These are phyloP conservation scores for Nelumbo lutea DNA, from an alignment of 164 flowering plant genomes.

Conservation along the genomic window DNA sequence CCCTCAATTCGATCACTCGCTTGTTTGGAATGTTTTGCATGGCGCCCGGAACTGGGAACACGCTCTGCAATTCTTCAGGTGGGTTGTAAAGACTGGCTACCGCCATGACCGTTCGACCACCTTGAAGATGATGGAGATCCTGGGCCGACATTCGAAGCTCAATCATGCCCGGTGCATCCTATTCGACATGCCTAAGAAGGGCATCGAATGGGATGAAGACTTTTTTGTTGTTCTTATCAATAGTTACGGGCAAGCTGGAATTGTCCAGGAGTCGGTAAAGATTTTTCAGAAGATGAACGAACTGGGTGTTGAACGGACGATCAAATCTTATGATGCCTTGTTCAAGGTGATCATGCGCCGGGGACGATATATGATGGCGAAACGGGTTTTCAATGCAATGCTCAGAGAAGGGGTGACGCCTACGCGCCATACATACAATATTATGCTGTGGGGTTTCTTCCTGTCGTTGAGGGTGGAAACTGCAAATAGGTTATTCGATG, in stretches of 20 bases:
- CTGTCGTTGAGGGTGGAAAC: constrained; percentile 58
- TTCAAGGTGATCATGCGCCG: constrained; percentile 70
- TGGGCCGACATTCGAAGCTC: constrained; percentile 58
- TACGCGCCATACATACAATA: constrained; percentile 65
- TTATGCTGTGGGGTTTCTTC: constrained; percentile 86
- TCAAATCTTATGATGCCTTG: constrained; percentile 61
- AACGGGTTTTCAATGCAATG: constrained; percentile 81
- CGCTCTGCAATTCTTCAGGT: constrained; percentile 82
- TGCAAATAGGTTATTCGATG: constrained; percentile 74
- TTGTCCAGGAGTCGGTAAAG: constrained; percentile 90
- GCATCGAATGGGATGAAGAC: constrained; percentile 77
- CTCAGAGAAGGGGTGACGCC: constrained; percentile 72
- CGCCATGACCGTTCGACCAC: constrained; percentile 55
- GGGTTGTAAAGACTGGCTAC: constrained; percentile 81
- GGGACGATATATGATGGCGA: constrained; percentile 88
- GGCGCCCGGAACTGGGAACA: constrained; percentile 59
- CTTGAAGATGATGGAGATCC: constrained; percentile 63
- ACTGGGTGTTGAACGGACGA: constrained; percentile 55
- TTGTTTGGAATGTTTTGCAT: constrained; percentile 71
- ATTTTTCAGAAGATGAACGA: constrained; percentile 76
- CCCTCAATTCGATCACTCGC: constrained; percentile 55
- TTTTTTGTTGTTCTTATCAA: constrained; percentile 65
- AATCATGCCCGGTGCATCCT: constrained; percentile 92
- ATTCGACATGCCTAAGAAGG: constrained; percentile 83
- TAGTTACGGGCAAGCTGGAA: constrained; percentile 81